These are phyloP conservation scores for Davidsoniella eucalypti DNA, from an alignment of 2,329 filamentous ascomycete genomes.

Conservation along the genomic window DNA sequence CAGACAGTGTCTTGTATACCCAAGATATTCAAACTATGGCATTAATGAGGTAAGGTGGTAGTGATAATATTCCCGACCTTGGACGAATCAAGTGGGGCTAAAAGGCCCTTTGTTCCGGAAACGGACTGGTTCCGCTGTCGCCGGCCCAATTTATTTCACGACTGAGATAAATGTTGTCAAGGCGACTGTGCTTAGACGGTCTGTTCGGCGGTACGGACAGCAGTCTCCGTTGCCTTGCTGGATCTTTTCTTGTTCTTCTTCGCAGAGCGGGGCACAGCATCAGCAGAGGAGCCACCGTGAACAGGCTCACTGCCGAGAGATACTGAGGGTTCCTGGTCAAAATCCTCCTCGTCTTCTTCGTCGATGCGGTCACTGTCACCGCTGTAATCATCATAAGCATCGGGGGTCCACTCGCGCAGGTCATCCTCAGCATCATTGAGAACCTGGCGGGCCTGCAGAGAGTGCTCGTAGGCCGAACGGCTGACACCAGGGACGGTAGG, in stretches of 20 bases:
- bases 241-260: conserved; percentile 9
- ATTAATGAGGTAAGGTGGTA: neutral
- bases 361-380: conserved; percentile 7
- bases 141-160: too few relatives aligned
- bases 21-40: conserved; percentile 1
- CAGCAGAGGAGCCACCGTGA: neutral
- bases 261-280: conserved; percentile 1
- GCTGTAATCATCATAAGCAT: conserved; percentile 20
- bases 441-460: conserved; percentile 58
- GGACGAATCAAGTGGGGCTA: too few relatives aligned
- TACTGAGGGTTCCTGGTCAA: conserved; percentile 4
- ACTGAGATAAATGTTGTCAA: neutral
- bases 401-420: conserved; percentile 55
- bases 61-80: neutral
- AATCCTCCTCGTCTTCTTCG: conserved; percentile 10
- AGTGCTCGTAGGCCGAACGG: conserved; percentile 49
- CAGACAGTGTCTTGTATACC: neutral
- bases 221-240: neutral
- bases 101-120: neutral
- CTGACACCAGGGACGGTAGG: conserved; percentile 76
- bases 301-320: conserved; percentile 1
- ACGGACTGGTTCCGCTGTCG: neutral
- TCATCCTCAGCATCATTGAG: conserved; percentile 87
- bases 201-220: conserved; percentile 3
- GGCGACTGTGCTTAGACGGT: conserved; percentile 2